A percentile compares a stretch with the other conserved stretches of the same genome.
These are phyloP conservation scores for Melampsora larici-populina DNA, from an alignment of 1,284 basidiomycete species.

Conservation along the genomic window DNA sequence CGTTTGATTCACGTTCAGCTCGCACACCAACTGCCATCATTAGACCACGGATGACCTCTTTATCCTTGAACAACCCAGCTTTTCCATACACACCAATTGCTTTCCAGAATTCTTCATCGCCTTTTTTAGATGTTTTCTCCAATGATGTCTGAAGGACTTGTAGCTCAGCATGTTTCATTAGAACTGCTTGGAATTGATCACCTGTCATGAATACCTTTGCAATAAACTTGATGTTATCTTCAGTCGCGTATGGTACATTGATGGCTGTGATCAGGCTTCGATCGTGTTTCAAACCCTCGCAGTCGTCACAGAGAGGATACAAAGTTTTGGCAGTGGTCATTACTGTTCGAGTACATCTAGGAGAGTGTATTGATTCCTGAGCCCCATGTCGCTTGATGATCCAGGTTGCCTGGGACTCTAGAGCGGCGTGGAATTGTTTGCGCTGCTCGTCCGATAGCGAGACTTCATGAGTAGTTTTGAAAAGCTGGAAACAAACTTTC, in stretches of 20 bases:
- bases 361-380: background rate
- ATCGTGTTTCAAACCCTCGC: background rate
- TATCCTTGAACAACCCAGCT: no score
- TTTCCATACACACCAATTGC: no score
- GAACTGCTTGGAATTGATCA: slow-evolving; percentile 6
- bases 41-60: no score
- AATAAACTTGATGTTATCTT: slow-evolving; percentile 8
- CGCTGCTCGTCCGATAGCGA: background rate
- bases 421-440: background rate
- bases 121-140: background rate
- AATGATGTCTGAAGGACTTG: no score
- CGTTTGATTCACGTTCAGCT: slow-evolving; percentile 9
- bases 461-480: slow-evolving; percentile 4
- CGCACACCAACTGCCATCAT: no score
- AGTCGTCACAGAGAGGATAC: background rate
- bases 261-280: background rate
- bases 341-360: no score
- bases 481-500: slow-evolving; percentile 1
- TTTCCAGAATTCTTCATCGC: slow-evolving; percentile 3
- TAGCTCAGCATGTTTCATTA: no score
- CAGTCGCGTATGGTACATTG: slow-evolving; percentile 13
- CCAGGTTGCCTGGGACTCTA: slow-evolving; percentile 9
- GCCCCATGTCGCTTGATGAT: slow-evolving; percentile 10
- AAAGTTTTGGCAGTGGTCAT: background rate
- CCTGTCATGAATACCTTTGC: background rate